phyloP scores from a whole-genome alignment of 805 yeast genomes.

The Sugiyamaella americana region DNA sequence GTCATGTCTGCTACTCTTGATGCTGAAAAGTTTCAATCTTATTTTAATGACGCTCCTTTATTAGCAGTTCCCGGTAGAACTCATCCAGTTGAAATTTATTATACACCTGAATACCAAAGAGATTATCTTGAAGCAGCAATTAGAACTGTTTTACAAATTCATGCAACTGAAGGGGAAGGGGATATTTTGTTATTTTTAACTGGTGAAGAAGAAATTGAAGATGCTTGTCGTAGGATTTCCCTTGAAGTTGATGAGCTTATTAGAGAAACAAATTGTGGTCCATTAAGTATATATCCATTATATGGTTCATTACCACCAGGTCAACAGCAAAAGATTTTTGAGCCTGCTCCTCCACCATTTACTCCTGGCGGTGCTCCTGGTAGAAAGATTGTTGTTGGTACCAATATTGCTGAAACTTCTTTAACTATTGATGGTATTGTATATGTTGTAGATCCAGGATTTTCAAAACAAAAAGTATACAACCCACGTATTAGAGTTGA shows the following conservation, averaged over 20 bases:
- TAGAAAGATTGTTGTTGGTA: constrained; percentile 83
- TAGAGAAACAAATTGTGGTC: constrained; percentile 88
- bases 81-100: constrained; percentile 92
- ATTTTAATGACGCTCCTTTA: constrained; percentile 87
- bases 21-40: constrained; percentile 85
- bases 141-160: constrained; percentile 91
- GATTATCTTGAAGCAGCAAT: constrained; percentile 94
- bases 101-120: constrained; percentile 93
- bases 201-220: constrained; percentile 98
- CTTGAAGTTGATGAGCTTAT: constrained; percentile 84
- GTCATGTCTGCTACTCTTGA: constrained; percentile 98
- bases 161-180: constrained; percentile 93
- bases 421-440: constrained; percentile 90
- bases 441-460: constrained; percentile 92
- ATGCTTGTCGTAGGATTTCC: constrained; percentile 83
- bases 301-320: constrained; percentile 96
- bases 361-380: constrained; percentile 84
- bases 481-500: constrained; percentile 91
- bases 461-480: constrained; percentile 82
- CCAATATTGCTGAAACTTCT: constrained; percentile 96
- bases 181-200: constrained; percentile 82
- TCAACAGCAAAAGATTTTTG: constrained; percentile 90
- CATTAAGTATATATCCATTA: constrained; percentile 80
- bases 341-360: constrained; percentile 75
- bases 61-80: constrained; percentile 98